Evolutionary conservation across 768 basidiomycete species (phyloP).

Genomic region (Hemileccinum impolitum): DNA sequence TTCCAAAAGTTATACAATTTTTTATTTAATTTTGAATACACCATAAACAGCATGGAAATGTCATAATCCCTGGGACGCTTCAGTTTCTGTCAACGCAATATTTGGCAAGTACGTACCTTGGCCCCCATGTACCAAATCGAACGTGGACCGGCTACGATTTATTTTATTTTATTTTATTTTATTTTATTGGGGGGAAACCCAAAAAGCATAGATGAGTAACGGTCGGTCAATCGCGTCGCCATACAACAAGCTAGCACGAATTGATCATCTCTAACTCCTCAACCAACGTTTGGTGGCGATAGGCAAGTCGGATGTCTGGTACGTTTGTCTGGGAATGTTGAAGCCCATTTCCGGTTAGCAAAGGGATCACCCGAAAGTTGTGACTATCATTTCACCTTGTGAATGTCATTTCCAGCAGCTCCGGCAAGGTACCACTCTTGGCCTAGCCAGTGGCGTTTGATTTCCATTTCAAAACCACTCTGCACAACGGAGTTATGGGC

Average conservation of each 20-base stretch:
- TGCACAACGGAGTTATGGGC: constrained; percentile 98
- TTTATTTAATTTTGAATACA: too few species aligned
- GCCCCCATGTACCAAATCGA: too few species aligned
- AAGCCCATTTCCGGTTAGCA: constrained; percentile 1
- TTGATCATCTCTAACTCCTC: constrained; percentile 79
- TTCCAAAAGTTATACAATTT: too few species aligned
- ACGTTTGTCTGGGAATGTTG: constrained; percentile 78
- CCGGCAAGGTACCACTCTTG: constrained; percentile 92
- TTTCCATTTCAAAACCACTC: constrained; percentile 97
- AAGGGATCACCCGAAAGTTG: neutral
- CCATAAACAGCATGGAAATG: too few species aligned
- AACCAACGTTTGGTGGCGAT: constrained; percentile 83
- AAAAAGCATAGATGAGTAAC: too few species aligned
- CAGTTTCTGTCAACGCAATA: too few species aligned
- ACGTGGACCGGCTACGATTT: too few species aligned
- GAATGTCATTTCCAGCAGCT: constrained; percentile 90
- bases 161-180: too few species aligned
- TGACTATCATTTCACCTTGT: constrained; percentile 61
- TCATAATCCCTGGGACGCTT: too few species aligned
- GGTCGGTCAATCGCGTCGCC: too few species aligned
- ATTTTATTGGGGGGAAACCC: too few species aligned
- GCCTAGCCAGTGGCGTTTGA: constrained; percentile 95
- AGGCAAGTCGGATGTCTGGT: constrained; percentile 86
- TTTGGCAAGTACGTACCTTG: too few species aligned
- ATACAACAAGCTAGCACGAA: constrained; percentile 13